A percentile compares a stretch with the other conserved stretches of the same genome.
Conservation (phyloP, 2,329 filamentous ascomycete species). For the Ilyonectria destructans region DNA sequence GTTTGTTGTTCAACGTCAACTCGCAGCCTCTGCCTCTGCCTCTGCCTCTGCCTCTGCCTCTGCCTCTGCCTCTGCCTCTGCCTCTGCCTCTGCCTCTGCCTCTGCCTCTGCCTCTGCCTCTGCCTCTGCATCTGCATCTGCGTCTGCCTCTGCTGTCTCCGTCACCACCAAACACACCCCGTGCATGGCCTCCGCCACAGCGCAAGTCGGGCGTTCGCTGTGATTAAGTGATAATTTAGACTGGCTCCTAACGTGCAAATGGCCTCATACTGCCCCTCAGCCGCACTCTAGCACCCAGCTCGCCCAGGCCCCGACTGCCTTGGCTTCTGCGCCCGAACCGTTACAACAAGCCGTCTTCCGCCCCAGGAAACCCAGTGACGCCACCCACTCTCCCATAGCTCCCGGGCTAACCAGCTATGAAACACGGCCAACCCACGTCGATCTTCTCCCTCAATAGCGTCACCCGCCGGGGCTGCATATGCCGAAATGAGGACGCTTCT, state of each 20-base stretch:
- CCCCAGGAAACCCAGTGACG: constrained; percentile 25
- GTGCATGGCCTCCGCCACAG: constrained; percentile 26
- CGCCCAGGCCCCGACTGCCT: neutral
- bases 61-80: constrained; percentile 6
- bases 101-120: neutral
- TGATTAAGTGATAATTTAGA: neutral
- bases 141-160: constrained; percentile 19
- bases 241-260: constrained; percentile 15
- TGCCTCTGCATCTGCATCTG: no score
- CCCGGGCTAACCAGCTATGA: constrained; percentile 42
- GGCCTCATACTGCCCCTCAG: constrained; percentile 29
- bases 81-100: constrained; percentile 4
- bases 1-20: neutral
- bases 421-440: constrained; percentile 38
- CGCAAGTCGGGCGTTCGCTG: constrained; percentile 3
- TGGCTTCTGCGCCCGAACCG: neutral
- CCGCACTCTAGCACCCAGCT: constrained; percentile 21
- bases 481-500: constrained; percentile 31
- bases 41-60: constrained; percentile 10
- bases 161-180: neutral
- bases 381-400: constrained; percentile 35
- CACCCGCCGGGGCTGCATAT: constrained; percentile 24
- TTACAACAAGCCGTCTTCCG: neutral
- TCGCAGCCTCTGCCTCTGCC: neutral
- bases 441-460: constrained; percentile 37